phyloP scores from a whole-genome alignment of 257 asterid genomes.

The Echium plantagineum region DNA sequence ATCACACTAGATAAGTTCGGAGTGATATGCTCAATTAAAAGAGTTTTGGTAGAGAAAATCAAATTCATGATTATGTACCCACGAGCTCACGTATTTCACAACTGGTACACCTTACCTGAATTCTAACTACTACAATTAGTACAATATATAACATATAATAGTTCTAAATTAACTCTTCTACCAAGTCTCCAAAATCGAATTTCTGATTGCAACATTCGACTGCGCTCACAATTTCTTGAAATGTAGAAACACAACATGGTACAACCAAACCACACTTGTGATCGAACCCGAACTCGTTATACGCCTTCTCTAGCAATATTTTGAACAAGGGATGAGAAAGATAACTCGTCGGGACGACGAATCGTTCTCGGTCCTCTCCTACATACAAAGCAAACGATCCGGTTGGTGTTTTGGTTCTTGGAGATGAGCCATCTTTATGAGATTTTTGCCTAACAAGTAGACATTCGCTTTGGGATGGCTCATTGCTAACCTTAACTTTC shows the following conservation, averaged over 20 bases:
- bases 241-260: constrained; percentile 60
- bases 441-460: constrained; percentile 23
- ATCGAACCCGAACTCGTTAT: constrained; percentile 50
- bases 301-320: constrained; percentile 71
- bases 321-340: constrained; percentile 79
- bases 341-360: constrained; percentile 55
- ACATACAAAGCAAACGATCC: constrained; percentile 63
- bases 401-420: constrained; percentile 28
- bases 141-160: too few relatives aligned
- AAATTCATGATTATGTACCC: too few relatives aligned
- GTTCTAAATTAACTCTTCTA: constrained; percentile 45
- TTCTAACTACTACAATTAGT: too few relatives aligned
- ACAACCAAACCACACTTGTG: constrained; percentile 49
- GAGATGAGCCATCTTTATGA: constrained; percentile 12
- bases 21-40: too few relatives aligned
- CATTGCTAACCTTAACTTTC: constrained; percentile 26
- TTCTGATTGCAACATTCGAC: constrained; percentile 51
- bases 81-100: too few relatives aligned
- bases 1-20: too few relatives aligned
- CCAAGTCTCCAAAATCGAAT: constrained; percentile 57
- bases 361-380: constrained; percentile 59
- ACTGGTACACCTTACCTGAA: too few relatives aligned
- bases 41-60: too few relatives aligned
- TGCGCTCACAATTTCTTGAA: constrained; percentile 52
- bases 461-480: constrained; percentile 20